These are phyloP conservation scores for Ampelocalamus luodianensis DNA, from an alignment of 176 grass and related monocot species.

Conservation along the genomic window DNA sequence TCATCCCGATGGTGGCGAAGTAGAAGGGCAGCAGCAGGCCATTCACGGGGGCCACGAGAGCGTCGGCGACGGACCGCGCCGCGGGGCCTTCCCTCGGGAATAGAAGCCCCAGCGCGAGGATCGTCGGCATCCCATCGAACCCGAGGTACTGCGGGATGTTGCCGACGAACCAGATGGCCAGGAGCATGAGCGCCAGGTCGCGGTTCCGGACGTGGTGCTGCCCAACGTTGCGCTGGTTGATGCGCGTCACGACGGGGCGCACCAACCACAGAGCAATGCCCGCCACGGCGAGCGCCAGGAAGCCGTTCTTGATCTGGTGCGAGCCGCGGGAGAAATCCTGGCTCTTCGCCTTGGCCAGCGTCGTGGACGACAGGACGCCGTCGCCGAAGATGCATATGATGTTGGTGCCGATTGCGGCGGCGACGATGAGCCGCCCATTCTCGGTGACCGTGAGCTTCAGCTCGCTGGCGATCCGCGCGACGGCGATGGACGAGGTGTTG, in stretches of 20 bases:
- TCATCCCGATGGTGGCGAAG: conserved; percentile 59
- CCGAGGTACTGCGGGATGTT: conserved; percentile 46
- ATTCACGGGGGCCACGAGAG: conserved; percentile 13
- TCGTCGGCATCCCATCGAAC: conserved; percentile 52
- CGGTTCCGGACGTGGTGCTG: conserved; percentile 40
- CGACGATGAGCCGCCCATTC: conserved; percentile 49
- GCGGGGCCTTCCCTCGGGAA: conserved; percentile 57
- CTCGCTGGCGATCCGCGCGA: conserved; percentile 41
- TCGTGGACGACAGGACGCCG: conserved; percentile 43
- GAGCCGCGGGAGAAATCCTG: conserved; percentile 2
- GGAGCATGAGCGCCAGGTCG: conserved; percentile 33
- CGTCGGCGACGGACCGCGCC: conserved; percentile 30
- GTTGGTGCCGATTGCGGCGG: conserved; percentile 46
- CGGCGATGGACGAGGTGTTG: conserved; percentile 39
- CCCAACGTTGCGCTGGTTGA: conserved; percentile 53
- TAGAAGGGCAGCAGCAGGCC: conserved; percentile 53
- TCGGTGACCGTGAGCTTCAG: conserved; percentile 50
- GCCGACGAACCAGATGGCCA: conserved; percentile 9
- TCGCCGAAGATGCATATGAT: conserved; percentile 59
- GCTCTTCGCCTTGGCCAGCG: conserved; percentile 28
- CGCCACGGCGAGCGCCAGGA: conserved; percentile 33
- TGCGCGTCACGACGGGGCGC: conserved; percentile 33
- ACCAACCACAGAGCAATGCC: conserved; percentile 37
- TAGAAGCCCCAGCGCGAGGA: conserved; percentile 45
- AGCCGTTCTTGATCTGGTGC: conserved; percentile 37